Conservation (phyloP, 2,329 filamentous ascomycete species). For the Capronia coronata region DNA sequence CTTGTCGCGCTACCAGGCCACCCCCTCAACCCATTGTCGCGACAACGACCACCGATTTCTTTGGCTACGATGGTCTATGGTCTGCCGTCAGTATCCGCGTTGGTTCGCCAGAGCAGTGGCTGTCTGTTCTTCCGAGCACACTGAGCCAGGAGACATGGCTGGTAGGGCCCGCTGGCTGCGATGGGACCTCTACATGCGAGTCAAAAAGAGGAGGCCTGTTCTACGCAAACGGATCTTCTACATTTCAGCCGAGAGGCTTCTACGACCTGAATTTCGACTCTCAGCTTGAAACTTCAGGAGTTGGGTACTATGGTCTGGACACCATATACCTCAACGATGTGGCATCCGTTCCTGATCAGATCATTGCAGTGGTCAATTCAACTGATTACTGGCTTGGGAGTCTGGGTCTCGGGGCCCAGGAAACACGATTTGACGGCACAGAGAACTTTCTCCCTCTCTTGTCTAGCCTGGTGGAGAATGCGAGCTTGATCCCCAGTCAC, state of each 20-base stretch:
- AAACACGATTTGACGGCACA: conserved; percentile 29
- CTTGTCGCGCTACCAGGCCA: not conserved
- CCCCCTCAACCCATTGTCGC: conserved; percentile 19
- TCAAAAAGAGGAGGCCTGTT: conserved; percentile 32
- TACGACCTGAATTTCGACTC: conserved; percentile 29
- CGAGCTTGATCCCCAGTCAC: conserved; percentile 29
- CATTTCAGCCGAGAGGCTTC: conserved; percentile 30
- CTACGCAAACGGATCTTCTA: conserved; percentile 31
- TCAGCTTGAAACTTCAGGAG: conserved; percentile 23
- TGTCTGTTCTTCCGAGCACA: conserved; percentile 31
- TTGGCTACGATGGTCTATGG: conserved; percentile 32
- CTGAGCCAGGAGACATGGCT: conserved; percentile 32
- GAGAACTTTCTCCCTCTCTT: conserved; percentile 28
- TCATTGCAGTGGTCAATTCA: conserved; percentile 32
- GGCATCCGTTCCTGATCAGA: conserved; percentile 29
- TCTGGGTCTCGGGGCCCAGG: conserved; percentile 31
- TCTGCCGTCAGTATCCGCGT: conserved; percentile 30
- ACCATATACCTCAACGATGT: conserved; percentile 30
- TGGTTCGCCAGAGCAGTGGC: conserved; percentile 31
- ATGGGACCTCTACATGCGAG: conserved; percentile 29
- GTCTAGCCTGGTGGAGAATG: conserved; percentile 29
- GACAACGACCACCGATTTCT: conserved; percentile 21
- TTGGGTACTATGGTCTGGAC: conserved; percentile 36
- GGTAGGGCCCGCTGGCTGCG: conserved; percentile 30
- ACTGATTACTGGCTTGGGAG: conserved; percentile 34